phyloP scores from a whole-genome alignment of 345 rosid genomes.

The Xanthoceras sorbifolium region DNA sequence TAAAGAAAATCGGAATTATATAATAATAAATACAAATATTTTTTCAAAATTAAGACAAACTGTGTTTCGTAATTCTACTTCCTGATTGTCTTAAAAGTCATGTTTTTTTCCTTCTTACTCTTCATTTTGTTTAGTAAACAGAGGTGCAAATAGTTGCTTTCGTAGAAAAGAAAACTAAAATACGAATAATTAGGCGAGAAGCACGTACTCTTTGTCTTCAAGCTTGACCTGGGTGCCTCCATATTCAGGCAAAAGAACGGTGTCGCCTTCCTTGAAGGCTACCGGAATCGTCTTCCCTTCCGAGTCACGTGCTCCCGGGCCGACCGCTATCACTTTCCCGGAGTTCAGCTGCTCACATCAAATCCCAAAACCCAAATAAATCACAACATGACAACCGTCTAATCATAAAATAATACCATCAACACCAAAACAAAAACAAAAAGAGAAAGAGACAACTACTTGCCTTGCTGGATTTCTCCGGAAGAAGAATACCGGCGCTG shows the following conservation, averaged over 20 bases:
- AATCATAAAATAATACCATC: neutral
- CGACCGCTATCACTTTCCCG: conserved; percentile 74
- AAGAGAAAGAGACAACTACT: neutral
- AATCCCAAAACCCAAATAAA: neutral
- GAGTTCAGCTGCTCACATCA: conserved; percentile 62
- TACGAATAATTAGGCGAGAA: no score
- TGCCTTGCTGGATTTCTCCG: conserved; percentile 71
- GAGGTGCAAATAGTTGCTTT: no score
- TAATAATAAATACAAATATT: no score
- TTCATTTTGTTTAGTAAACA: no score
- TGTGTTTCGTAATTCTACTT: no score
- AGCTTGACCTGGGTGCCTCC: conserved; percentile 83
- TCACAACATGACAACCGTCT: conserved; percentile 13
- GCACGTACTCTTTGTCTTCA: conserved; percentile 69
- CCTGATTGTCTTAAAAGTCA: no score
- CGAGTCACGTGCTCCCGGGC: conserved; percentile 61
- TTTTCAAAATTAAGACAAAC: no score
- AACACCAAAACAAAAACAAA: neutral
- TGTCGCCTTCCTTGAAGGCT: conserved; percentile 80
- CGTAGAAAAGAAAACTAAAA: no score
- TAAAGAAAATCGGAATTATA: no score
- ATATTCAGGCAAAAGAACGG: conserved; percentile 82
- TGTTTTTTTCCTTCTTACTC: no score
- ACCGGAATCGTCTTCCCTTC: conserved; percentile 68
- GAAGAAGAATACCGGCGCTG: conserved; percentile 74